phyloP scores from a whole-genome alignment of 2,329 filamentous ascomycete species.

The Alternaria arborescens region DNA sequence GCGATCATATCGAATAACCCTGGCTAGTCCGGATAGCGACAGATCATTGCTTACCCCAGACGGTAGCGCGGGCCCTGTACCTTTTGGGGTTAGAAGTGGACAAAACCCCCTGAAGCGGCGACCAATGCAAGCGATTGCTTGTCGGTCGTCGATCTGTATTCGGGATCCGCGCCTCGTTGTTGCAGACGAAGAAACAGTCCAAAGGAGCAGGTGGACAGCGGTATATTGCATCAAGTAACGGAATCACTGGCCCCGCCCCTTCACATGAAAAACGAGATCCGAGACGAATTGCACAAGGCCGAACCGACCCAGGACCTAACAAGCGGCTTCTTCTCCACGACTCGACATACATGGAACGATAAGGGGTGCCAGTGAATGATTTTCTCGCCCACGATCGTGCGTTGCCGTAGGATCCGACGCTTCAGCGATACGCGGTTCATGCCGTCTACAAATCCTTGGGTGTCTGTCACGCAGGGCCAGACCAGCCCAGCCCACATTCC shows the following conservation, averaged over 20 bases:
- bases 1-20: slow-evolving; percentile 16
- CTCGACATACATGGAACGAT: background rate
- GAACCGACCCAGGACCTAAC: background rate
- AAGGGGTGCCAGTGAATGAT: background rate
- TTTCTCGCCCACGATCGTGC: background rate
- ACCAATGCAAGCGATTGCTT: slow-evolving; percentile 26
- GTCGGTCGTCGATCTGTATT: slow-evolving; percentile 26
- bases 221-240: slow-evolving; percentile 17
- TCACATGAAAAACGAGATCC: slow-evolving; percentile 28
- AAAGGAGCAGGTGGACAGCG: slow-evolving; percentile 30
- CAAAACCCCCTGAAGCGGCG: slow-evolving; percentile 10
- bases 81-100: slow-evolving; percentile 17
- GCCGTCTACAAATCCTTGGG: background rate
- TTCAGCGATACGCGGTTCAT: background rate
- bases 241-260: slow-evolving; percentile 22
- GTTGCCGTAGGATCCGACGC: background rate
- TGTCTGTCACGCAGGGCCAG: background rate
- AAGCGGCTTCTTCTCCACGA: background rate
- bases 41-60: slow-evolving; percentile 16
- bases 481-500: background rate
- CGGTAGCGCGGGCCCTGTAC: slow-evolving; percentile 6
- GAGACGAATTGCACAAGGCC: background rate
- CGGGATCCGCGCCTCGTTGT: slow-evolving; percentile 22
- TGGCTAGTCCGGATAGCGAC: slow-evolving; percentile 15
- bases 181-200: slow-evolving; percentile 17